Percentiles rank a stretch among this genome's conserved stretches.
Conservation (phyloP, 306 rosid species). For the Pyrus pyrifolia region DNA sequence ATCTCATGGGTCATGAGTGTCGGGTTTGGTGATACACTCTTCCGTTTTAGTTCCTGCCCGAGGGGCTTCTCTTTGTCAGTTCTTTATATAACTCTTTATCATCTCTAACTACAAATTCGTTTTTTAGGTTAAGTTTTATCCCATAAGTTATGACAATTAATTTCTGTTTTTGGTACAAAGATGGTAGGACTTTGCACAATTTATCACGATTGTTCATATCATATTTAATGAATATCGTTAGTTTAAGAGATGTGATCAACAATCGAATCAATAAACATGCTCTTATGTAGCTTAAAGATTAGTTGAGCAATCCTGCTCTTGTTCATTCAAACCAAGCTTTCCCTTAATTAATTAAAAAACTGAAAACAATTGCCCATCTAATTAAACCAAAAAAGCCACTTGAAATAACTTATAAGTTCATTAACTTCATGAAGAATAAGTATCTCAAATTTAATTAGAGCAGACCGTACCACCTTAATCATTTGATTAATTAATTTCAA, state of each 20-base stretch:
- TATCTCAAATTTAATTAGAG: background rate
- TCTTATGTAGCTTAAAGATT: background rate
- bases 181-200: background rate
- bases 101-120: background rate
- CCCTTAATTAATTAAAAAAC: too few relatives aligned
- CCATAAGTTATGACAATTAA: background rate
- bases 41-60: too few relatives aligned
- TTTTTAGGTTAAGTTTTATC: background rate
- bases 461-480: background rate
- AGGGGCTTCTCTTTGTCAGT: too few relatives aligned
- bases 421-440: background rate
- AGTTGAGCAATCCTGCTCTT: background rate
- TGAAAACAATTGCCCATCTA: background rate
- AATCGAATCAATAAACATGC: background rate
- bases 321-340: background rate
- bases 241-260: background rate
- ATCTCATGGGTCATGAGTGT: too few relatives aligned
- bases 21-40: too few relatives aligned
- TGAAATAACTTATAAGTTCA: background rate
- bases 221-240: background rate
- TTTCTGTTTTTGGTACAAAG: background rate
- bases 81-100: background rate
- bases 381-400: background rate
- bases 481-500: background rate
- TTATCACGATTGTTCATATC: background rate